Percentiles rank a stretch among this genome's conserved stretches.
Evolutionary conservation across 805 yeast genomes (phyloP).

Genomic region (Metahyphopichia silvanorum): DNA sequence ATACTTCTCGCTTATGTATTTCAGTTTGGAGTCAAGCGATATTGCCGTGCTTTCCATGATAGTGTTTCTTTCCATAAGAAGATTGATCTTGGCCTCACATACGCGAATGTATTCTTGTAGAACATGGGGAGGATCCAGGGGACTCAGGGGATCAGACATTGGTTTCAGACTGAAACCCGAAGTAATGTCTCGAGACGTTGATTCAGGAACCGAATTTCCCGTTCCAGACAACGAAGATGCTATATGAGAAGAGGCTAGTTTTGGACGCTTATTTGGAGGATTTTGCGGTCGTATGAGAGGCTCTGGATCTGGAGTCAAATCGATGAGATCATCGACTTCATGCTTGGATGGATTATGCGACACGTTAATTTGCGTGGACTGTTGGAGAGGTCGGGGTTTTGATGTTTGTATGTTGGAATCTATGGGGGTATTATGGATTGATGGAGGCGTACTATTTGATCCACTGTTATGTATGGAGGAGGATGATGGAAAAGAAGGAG

Average conservation of each 20-base stretch:
- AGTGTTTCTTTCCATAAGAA: slow-evolving; percentile 26
- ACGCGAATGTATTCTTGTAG: slow-evolving; percentile 20
- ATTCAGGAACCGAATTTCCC: neutral
- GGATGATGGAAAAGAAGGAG: neutral
- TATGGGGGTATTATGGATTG: neutral
- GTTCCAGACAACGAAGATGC: neutral
- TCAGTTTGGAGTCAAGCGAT: slow-evolving; percentile 33
- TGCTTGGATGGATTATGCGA: too few relatives aligned
- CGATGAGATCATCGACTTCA: slow-evolving; percentile 3
- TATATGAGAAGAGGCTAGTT: neutral
- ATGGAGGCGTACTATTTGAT: neutral
- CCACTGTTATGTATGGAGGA: neutral
- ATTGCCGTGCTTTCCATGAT: slow-evolving; percentile 35
- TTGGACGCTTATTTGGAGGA: neutral
- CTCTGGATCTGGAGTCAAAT: slow-evolving; percentile 2
- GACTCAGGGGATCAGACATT: neutral
- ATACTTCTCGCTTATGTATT: slow-evolving; percentile 20
- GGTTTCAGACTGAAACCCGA: too few relatives aligned
- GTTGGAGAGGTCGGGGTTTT: slow-evolving; percentile 3
- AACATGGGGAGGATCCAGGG: slow-evolving; percentile 1
- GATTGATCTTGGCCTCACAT: slow-evolving; percentile 23
- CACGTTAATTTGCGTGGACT: slow-evolving; percentile 3
- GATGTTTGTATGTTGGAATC: too few relatives aligned
- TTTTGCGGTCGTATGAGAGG: too few relatives aligned
- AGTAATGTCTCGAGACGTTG: too few relatives aligned